phyloP scores from a whole-genome alignment of 805 yeast species.

The Cyberlindnera petersonii region DNA sequence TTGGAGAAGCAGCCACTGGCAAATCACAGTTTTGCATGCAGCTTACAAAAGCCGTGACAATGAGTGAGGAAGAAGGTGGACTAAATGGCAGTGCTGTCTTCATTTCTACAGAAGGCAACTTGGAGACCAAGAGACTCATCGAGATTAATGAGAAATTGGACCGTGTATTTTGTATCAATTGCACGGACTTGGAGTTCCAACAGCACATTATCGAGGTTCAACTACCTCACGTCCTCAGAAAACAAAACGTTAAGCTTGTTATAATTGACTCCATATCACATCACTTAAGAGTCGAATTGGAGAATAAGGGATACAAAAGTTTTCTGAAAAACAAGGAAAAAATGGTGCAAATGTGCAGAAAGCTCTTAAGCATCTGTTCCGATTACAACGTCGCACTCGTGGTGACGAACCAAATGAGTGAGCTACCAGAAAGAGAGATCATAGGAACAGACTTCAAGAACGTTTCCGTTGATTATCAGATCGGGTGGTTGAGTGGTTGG shows the following conservation, averaged over 20 bases:
- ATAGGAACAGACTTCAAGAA: constrained; percentile 23
- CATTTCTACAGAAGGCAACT: constrained; percentile 72
- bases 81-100: constrained; percentile 53
- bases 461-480: constrained; percentile 54
- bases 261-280: constrained; percentile 83
- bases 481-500: constrained; percentile 79
- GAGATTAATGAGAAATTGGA: constrained; percentile 38
- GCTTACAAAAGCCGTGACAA: constrained; percentile 55
- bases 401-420: constrained; percentile 78
- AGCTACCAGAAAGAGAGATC: constrained; percentile 37
- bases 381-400: constrained; percentile 55
- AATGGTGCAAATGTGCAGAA: constrained; percentile 40
- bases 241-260: constrained; percentile 46
- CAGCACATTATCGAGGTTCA: constrained; percentile 70
- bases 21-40: constrained; percentile 79
- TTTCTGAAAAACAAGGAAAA: constrained; percentile 37
- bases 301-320: constrained; percentile 20
- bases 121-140: constrained; percentile 63
- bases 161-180: constrained; percentile 50
- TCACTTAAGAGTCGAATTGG: constrained; percentile 64
- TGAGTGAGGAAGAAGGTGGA: constrained; percentile 46
- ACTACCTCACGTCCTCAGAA: constrained; percentile 52
- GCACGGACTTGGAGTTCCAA: constrained; percentile 67
- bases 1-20: constrained; percentile 83
- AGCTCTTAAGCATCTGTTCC: constrained; percentile 46